phyloP scores from a whole-genome alignment of 1,284 basidiomycete species.

The Ustilago tritici region DNA sequence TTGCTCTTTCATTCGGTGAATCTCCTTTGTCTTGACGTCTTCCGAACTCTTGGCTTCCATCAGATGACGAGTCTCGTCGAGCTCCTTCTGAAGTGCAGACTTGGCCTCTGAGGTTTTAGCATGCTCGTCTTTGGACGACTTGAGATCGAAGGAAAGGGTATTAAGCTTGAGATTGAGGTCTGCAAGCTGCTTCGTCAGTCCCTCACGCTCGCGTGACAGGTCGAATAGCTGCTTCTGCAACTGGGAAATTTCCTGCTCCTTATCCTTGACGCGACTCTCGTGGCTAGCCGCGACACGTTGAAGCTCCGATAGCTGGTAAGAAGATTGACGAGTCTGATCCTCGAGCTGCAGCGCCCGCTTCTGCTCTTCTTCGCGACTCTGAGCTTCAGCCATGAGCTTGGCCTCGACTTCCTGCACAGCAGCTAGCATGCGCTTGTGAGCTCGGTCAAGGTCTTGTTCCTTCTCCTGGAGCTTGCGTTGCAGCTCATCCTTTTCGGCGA shows the following conservation, averaged over 20 bases:
- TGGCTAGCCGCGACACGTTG: conserved; percentile 82
- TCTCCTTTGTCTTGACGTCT: conserved; percentile 84
- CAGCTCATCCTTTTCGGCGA: conserved; percentile 76
- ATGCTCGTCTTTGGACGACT: conserved; percentile 77
- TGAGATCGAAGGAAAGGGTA: conserved; percentile 77
- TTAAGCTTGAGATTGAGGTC: conserved; percentile 80
- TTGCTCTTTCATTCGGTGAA: conserved; percentile 86
- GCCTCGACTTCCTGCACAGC: conserved; percentile 79
- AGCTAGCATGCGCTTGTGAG: conserved; percentile 81
- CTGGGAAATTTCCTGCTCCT: conserved; percentile 79
- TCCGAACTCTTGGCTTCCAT: conserved; percentile 88
- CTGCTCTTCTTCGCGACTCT: conserved; percentile 70
- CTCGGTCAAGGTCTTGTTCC: conserved; percentile 82
- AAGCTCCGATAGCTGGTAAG: conserved; percentile 83
- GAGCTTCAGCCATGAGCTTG: conserved; percentile 78
- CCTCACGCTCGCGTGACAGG: conserved; percentile 71
- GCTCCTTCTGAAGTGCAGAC: conserved; percentile 80
- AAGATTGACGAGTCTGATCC: conserved; percentile 72
- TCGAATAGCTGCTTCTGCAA: conserved; percentile 76
- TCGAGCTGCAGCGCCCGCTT: conserved; percentile 54
- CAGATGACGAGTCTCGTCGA: conserved; percentile 80
- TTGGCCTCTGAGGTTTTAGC: conserved; percentile 74
- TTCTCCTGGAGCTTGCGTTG: conserved; percentile 79
- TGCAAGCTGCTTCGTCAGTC: conserved; percentile 72
- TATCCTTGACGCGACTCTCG: conserved; percentile 80